Conservation (phyloP, 2,329 filamentous ascomycete genomes). For the Pseudopyrenochaeta lycopersici region DNA sequence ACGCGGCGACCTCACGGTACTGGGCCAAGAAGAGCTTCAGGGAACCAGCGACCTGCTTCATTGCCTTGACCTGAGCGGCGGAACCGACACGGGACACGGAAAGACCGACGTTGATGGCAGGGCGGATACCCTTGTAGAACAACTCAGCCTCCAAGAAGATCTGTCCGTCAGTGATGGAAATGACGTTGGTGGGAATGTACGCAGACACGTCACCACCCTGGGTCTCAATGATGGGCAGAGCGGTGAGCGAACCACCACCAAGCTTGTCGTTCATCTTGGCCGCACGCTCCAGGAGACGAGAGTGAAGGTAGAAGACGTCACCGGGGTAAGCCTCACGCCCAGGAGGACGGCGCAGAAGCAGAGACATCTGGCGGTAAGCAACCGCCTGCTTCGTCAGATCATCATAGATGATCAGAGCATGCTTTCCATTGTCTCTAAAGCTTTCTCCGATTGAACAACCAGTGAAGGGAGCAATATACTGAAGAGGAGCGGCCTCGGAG, state of each 20-base stretch:
- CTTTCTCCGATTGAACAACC: conserved; percentile 56
- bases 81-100: conserved; percentile 99
- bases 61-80: conserved; percentile 99
- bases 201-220: conserved; percentile 99
- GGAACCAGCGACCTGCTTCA: conserved; percentile 99
- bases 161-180: conserved; percentile 99
- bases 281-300: conserved; percentile 97
- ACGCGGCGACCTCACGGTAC: conserved; percentile 99
- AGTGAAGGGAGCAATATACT: conserved; percentile 91
- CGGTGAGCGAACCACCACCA: conserved; percentile 95
- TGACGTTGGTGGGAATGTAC: conserved; percentile 99
- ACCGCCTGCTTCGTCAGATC: conserved; percentile 98
- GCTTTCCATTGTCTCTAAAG: conserved; percentile 82
- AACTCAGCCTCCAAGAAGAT: conserved; percentile 99
- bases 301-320: conserved; percentile 62
- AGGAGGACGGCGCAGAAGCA: conserved; percentile 95
- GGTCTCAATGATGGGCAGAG: conserved; percentile 93
- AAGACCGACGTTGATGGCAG: conserved; percentile 99
- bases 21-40: conserved; percentile 99
- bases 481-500: conserved; percentile 93
- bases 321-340: conserved; percentile 99
- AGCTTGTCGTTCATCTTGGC: conserved; percentile 98
- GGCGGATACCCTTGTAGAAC: conserved; percentile 99
- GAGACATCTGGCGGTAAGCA: conserved; percentile 98
- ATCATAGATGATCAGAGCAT: conserved; percentile 90